These are phyloP conservation scores for Nakazawaea ernobii DNA, from an alignment of 805 yeast genomes.

Conservation along the genomic window DNA sequence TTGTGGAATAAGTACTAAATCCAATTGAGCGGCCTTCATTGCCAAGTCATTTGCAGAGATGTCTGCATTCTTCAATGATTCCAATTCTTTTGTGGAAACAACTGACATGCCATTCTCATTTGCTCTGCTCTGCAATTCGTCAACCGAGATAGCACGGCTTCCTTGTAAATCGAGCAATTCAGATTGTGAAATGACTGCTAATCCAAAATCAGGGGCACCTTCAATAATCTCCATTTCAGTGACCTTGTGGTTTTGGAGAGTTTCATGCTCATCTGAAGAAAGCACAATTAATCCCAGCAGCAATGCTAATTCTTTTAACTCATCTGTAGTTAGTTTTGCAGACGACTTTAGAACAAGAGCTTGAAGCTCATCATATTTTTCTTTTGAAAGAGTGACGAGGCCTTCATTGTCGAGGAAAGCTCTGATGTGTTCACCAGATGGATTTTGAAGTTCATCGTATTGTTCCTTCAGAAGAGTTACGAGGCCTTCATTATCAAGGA, in stretches of 20 bases:
- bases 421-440: background rate
- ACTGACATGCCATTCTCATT: constrained; percentile 2
- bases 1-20: constrained; percentile 28
- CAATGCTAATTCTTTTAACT: background rate
- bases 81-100: background rate
- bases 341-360: background rate
- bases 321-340: background rate
- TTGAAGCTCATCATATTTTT: constrained; percentile 14
- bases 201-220: constrained; percentile 2
- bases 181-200: constrained; percentile 2
- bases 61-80: constrained; percentile 15
- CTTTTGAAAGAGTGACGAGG: constrained; percentile 14
- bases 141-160: constrained; percentile 9
- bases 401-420: constrained; percentile 11
- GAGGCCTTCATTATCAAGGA: constrained; percentile 13
- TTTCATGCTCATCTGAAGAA: constrained; percentile 4
- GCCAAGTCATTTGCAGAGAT: constrained; percentile 29
- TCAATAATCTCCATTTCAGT: constrained; percentile 3
- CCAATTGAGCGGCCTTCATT: constrained; percentile 33
- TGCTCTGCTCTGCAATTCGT: constrained; percentile 12
- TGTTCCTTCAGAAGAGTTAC: constrained; percentile 15
- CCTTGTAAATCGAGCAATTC: background rate
- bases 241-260: constrained; percentile 15
- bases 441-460: constrained; percentile 8
- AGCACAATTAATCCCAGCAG: background rate